Percentiles rank a stretch among this genome's conserved stretches.
These are phyloP conservation scores for Bocquillonia castaneifolia DNA, from an alignment of 441 rosid genomes.

Conservation along the genomic window DNA sequence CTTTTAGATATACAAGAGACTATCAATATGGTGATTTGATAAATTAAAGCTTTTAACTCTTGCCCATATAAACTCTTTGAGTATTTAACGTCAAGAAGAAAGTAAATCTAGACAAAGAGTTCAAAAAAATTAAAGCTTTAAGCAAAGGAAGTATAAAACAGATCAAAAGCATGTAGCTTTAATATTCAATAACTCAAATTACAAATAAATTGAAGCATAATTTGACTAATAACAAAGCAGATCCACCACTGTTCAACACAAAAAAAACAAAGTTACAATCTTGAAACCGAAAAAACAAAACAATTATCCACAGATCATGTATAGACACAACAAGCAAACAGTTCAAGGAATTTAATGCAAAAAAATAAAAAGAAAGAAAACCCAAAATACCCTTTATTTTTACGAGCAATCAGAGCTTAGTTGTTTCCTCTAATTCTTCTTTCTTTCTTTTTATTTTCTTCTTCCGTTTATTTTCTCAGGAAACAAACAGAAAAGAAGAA, in stretches of 20 bases:
- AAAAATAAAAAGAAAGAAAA: not conserved
- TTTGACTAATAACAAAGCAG: constrained; percentile 12
- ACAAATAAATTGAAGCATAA: constrained; percentile 1
- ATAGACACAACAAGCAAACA: not conserved
- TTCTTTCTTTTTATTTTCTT: too few relatives aligned
- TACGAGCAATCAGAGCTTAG: not conserved
- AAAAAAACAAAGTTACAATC: constrained; percentile 4
- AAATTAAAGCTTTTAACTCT: not conserved
- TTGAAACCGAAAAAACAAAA: not conserved
- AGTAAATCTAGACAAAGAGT: too few relatives aligned
- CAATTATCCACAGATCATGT: constrained; percentile 5
- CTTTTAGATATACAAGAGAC: not conserved
- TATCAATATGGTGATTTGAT: not conserved
- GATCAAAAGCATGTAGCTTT: not conserved
- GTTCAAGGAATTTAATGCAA: not conserved
- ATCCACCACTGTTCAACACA: constrained; percentile 24
- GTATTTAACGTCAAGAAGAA: too few relatives aligned
- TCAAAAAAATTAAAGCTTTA: not conserved
- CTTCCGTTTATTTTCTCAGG: not conserved
- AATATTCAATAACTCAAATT: not conserved
- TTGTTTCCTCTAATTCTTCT: not conserved
- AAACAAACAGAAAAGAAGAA: constrained; percentile 17
- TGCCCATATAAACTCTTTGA: too few relatives aligned
- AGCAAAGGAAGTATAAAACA: not conserved
- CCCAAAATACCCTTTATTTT: not conserved